phyloP scores from a whole-genome alignment of 1,284 basidiomycete species.

The Boletus mariae region DNA sequence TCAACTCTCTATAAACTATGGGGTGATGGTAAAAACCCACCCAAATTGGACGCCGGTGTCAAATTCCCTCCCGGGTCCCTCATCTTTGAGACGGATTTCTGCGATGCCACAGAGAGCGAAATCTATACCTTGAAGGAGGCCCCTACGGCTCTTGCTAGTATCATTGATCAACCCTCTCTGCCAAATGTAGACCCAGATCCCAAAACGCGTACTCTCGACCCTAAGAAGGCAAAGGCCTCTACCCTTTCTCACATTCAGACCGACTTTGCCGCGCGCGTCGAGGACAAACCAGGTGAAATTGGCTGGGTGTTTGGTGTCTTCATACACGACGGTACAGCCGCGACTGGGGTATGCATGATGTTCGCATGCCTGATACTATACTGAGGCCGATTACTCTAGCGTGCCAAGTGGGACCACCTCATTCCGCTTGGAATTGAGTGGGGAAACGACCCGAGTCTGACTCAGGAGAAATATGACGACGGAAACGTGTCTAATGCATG shows the following conservation, averaged over 20 bases:
- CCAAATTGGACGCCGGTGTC: not conserved
- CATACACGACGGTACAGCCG: not conserved
- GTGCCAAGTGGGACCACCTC: not conserved
- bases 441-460: conserved; percentile 1
- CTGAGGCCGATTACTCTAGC: not conserved
- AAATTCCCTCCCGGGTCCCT: not conserved
- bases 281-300: not conserved
- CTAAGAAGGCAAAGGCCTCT: no score
- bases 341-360: not conserved
- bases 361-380: not conserved
- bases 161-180: not conserved
- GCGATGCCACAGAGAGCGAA: not conserved
- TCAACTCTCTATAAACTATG: not conserved
- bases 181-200: not conserved
- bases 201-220: not conserved
- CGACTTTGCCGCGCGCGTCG: not conserved
- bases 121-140: not conserved
- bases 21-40: not conserved
- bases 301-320: conserved; percentile 4
- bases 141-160: not conserved
- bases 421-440: conserved; percentile 4
- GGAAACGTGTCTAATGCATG: not conserved
- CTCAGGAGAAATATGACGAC: not conserved
- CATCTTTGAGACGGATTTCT: not conserved
- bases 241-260: conserved; percentile 1